A percentile compares a stretch with the other conserved stretches of the same genome.
Conservation (phyloP, 805 yeast species). For the Wickerhamomyces queroliae region DNA sequence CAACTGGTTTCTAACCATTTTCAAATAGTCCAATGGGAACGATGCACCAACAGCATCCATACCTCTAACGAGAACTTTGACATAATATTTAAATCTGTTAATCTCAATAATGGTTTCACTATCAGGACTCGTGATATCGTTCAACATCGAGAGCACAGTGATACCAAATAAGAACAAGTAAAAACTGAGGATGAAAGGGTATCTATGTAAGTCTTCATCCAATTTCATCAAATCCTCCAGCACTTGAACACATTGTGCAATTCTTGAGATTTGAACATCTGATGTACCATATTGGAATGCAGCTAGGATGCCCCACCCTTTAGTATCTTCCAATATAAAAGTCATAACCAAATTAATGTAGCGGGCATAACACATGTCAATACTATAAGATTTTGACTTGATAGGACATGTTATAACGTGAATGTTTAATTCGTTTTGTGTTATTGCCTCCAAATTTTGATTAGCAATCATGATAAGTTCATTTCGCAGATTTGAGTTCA, state of each 20-base stretch:
- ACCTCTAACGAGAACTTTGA: constrained; percentile 16
- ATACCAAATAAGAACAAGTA: constrained; percentile 17
- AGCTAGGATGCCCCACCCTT: constrained; percentile 10
- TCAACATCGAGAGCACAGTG: constrained; percentile 15
- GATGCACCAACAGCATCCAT: constrained; percentile 23
- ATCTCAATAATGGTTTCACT: constrained; percentile 11
- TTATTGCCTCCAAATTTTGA: constrained; percentile 8
- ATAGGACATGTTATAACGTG: constrained; percentile 10
- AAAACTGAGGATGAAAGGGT: constrained; percentile 17
- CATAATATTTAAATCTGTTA: constrained; percentile 18
- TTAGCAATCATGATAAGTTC: constrained; percentile 17
- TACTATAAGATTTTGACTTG: constrained; percentile 6
- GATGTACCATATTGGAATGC: constrained; percentile 12
- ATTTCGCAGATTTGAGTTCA: constrained; percentile 1
- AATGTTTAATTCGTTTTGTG: constrained; percentile 11
- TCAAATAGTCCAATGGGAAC: constrained; percentile 22
- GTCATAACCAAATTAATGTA: constrained; percentile 14
- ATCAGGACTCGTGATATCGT: constrained; percentile 14
- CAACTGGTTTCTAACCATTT: constrained; percentile 18
- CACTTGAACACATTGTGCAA: constrained; percentile 13
- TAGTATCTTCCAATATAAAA: constrained; percentile 12
- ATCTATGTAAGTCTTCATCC: constrained; percentile 15
- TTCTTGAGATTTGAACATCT: constrained; percentile 7
- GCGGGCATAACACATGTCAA: constrained; percentile 18
- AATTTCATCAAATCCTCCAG: constrained; percentile 12